Conservation (phyloP, 139 green algal genomes). For the Microglena sp. region DNA sequence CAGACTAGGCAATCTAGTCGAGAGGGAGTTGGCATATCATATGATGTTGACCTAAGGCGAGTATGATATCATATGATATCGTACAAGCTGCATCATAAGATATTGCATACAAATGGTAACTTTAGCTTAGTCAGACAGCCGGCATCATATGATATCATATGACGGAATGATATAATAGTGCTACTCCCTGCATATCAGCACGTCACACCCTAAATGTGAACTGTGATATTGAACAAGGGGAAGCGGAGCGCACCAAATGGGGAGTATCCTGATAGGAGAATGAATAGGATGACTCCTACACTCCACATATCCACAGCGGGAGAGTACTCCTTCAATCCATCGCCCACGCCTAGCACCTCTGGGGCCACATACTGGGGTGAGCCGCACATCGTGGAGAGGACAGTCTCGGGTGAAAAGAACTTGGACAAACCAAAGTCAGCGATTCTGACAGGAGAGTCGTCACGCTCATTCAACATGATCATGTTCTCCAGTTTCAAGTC, state of each 20-base stretch:
- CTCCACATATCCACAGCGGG: constrained; percentile 73
- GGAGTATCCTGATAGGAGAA: constrained; percentile 53
- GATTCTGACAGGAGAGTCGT: constrained; percentile 65
- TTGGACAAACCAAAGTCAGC: constrained; percentile 76
- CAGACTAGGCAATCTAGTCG: too few species aligned
- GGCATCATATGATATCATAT: too few species aligned
- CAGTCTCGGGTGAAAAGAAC: constrained; percentile 58
- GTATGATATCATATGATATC: too few species aligned
- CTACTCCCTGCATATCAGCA: background rate
- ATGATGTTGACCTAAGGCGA: too few species aligned
- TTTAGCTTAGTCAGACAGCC: too few species aligned
- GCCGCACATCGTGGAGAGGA: constrained; percentile 68
- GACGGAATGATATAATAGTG: background rate
- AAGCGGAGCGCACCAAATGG: constrained; percentile 48
- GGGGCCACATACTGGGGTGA: constrained; percentile 64
- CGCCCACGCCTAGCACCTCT: constrained; percentile 58
- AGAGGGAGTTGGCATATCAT: too few species aligned
- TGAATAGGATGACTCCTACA: constrained; percentile 70
- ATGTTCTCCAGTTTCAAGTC: constrained; percentile 85
- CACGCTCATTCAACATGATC: constrained; percentile 55
- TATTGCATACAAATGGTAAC: too few species aligned
- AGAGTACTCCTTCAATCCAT: constrained; percentile 52
- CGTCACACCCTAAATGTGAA: background rate
- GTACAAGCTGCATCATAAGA: too few species aligned
- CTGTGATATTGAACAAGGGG: background rate